phyloP scores from a whole-genome alignment of 2,329 filamentous ascomycete species.

The Pezicula carpinea region DNA sequence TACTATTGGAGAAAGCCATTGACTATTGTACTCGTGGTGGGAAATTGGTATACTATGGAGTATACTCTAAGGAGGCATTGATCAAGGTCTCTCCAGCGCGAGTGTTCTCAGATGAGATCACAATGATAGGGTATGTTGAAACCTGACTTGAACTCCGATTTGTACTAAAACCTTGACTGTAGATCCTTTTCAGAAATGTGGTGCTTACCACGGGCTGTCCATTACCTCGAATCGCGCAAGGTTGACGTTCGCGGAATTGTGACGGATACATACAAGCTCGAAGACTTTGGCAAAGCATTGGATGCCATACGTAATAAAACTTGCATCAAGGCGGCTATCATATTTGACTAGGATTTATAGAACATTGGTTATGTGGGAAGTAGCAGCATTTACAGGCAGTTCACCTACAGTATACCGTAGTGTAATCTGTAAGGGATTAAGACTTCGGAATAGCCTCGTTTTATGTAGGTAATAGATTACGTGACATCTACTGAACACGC shows the following conservation, averaged over 20 bases:
- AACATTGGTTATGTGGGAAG: no score
- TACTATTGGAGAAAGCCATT: constrained; percentile 10
- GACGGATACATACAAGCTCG: constrained; percentile 10
- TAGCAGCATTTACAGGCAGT: no score
- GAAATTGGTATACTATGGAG: constrained; percentile 14
- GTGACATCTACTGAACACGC: no score
- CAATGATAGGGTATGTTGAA: constrained; percentile 12
- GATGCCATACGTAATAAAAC: constrained; percentile 13
- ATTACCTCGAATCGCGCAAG: constrained; percentile 14
- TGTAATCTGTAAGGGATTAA: no score
- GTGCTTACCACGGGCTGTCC: constrained; percentile 13
- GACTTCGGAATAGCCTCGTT: no score
- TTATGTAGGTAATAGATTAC: no score
- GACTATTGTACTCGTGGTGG: constrained; percentile 14
- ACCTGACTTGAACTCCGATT: no score
- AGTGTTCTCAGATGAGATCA: constrained; percentile 13
- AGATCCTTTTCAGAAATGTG: constrained; percentile 17
- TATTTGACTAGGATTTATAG: constrained; percentile 9
- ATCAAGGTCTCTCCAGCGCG: constrained; percentile 10
- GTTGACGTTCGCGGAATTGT: constrained; percentile 14
- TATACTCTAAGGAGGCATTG: constrained; percentile 13
- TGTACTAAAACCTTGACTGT: not conserved
- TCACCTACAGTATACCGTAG: no score
- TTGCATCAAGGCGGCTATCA: constrained; percentile 14
- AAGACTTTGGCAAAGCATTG: constrained; percentile 11